Evolutionary conservation across 306 rosid genomes (phyloP), one percentile per base, ranked within the genome.

Genomic region (Cicer bijugum): DNA sequence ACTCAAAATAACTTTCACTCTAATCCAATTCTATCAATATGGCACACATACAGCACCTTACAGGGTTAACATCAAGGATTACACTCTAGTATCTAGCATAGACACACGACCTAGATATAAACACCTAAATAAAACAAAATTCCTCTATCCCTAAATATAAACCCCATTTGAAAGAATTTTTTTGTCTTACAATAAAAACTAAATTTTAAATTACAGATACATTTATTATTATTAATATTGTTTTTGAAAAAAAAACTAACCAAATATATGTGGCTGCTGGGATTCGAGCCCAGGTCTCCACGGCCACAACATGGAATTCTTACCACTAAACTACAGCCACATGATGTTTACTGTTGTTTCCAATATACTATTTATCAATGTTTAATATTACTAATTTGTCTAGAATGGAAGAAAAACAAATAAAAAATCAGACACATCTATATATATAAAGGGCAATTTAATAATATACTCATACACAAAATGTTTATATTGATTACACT

Each of bases 51-150:
- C 68, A 53, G 1, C 57, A 23, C 6, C 14, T 46, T 45, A 60
- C 11, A n/a, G 1, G 35, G 47, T 68, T 68, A 48, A 67, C 57
- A 72, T 58, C 57, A 66, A 45, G 50, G 42, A 47, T 33, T 79
- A 40, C 6, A 73, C 8, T 46, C 56, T 19, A 19, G 12, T 37
- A 52, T 67, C 76, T 28, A 40, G 10, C 37, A 59, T 38, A 73
- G 52, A 48, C 47, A 9, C 46, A 20, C n/a, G 16, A 52, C 14
- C 33, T 12, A 20, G 11, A 69, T 6, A 12, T 12, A 65, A 16
- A 17, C 33, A 45, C 15, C 42, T n/a, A 67, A 45, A 17, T 8
- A 6, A 12, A 61, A n/a, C 7, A 63, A 0, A 63, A 5, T 1
- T 9, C 15, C 15, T 52, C 1, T 23, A 14, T 5, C 15, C 39